Conservation (phyloP, 768 basidiomycete species). For the Pulveroboletus sp. region DNA sequence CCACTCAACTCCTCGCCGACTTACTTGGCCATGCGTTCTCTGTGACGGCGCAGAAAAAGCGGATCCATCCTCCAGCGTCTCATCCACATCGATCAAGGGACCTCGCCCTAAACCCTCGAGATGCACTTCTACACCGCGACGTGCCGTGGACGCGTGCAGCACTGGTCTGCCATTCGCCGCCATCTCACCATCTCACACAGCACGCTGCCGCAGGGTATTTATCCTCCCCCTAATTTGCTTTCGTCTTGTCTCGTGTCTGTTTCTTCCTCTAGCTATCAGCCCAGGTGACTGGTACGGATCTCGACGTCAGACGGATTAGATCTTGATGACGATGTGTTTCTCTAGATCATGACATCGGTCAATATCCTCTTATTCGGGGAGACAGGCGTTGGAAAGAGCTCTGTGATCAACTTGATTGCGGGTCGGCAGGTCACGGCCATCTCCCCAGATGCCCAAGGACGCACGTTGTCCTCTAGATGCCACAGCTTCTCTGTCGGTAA, state of each 20-base stretch:
- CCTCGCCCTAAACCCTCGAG: not conserved
- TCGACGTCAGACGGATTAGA: not conserved
- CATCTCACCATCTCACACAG: not conserved
- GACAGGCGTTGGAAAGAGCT: conserved; percentile 32
- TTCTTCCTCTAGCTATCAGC: not conserved
- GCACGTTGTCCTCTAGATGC: conserved; percentile 29
- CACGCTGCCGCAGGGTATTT: conserved; percentile 2
- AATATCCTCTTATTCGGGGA: conserved; percentile 44
- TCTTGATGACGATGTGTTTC: not conserved
- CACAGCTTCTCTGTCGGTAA: conserved; percentile 22
- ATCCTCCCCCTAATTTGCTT: not conserved
- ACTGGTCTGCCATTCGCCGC: not conserved
- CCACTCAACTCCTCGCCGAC: too few species aligned
- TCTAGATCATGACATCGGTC: conserved; percentile 15
- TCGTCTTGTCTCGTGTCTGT: not conserved
- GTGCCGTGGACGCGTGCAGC: not conserved
- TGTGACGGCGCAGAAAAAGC: not conserved
- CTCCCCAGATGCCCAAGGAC: conserved; percentile 26
- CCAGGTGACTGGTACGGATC: conserved; percentile 5
- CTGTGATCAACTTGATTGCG: conserved; percentile 29
- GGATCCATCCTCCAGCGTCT: not conserved
- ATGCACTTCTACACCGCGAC: not conserved
- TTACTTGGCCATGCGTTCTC: not conserved
- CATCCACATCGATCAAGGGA: not conserved
- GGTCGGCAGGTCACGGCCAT: conserved; percentile 15